phyloP scores from a whole-genome alignment of 1,284 basidiomycete genomes.

The Trichosporon sp. region DNA sequence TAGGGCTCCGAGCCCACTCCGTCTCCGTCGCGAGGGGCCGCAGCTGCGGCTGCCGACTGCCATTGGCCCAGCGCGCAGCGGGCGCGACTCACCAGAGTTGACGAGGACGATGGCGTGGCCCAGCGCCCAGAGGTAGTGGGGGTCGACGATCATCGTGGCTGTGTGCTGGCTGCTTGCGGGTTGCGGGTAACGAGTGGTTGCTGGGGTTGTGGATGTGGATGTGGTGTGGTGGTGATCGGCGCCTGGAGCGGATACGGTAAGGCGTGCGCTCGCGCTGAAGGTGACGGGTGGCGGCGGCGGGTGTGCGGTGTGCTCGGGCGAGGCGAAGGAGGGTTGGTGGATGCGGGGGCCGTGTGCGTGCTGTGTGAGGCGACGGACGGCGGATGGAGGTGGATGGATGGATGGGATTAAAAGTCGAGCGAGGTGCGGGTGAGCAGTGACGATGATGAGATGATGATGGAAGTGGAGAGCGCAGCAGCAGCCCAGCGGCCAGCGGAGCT shows the following conservation, averaged over 20 bases:
- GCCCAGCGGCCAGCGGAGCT: too few species aligned
- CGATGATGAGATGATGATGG: neutral
- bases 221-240: neutral
- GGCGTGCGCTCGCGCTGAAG: too few species aligned
- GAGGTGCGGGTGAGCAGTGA: neutral
- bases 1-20: neutral
- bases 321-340: neutral
- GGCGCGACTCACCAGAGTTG: slow-evolving; percentile 27
- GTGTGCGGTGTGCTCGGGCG: too few species aligned
- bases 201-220: neutral
- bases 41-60: too few species aligned
- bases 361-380: neutral
- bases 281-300: too few species aligned
- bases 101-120: slow-evolving; percentile 43
- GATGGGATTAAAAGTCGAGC: neutral
- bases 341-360: neutral
- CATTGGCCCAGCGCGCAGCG: too few species aligned
- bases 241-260: too few species aligned
- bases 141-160: slow-evolving; percentile 35
- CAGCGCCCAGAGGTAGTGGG: slow-evolving; percentile 47
- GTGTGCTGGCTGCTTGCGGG: too few species aligned
- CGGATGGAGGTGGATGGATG: neutral
- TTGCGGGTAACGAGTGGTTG: neutral
- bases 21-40: too few species aligned
- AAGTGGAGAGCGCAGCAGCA: neutral